Evolutionary conservation across 306 rosid species (phyloP).

Genomic region (Lathyrus aphaca): DNA sequence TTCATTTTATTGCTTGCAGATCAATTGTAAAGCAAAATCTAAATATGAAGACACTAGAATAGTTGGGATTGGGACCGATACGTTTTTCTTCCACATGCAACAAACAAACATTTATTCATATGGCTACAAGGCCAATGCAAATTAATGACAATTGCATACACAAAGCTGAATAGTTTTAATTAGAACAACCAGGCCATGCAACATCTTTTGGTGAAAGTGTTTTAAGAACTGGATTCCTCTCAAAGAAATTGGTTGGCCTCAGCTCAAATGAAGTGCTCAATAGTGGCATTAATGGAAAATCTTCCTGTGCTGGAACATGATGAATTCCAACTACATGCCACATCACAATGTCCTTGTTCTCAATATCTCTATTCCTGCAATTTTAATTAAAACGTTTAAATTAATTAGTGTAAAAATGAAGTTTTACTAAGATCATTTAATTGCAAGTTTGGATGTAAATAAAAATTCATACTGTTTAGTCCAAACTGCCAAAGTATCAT

Average conservation of each 20-base stretch:
- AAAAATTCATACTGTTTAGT: slow-evolving; percentile 34
- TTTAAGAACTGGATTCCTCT: slow-evolving; percentile 59
- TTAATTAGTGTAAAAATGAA: neutral
- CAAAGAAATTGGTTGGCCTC: slow-evolving; percentile 62
- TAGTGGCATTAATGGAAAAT: slow-evolving; percentile 63
- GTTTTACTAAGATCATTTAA: neutral
- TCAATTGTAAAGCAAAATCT: too few relatives aligned
- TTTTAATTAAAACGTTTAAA: neutral
- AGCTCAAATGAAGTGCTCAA: slow-evolving; percentile 52
- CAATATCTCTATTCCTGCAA: slow-evolving; percentile 50
- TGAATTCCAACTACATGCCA: slow-evolving; percentile 71
- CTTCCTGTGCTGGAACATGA: slow-evolving; percentile 73
- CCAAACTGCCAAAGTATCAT: slow-evolving; percentile 58
- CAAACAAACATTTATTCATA: neutral
- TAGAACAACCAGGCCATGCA: slow-evolving; percentile 23
- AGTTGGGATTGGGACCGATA: neutral
- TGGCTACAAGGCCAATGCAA: neutral
- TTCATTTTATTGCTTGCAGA: too few relatives aligned
- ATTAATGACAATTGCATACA: neutral
- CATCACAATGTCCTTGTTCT: slow-evolving; percentile 53
- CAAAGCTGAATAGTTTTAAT: neutral
- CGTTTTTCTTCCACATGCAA: neutral
- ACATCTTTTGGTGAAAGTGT: slow-evolving; percentile 17
- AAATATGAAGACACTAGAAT: neutral
- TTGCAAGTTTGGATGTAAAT: neutral